phyloP scores from a whole-genome alignment of 805 yeast genomes.

The Huiozyma sinensis region DNA sequence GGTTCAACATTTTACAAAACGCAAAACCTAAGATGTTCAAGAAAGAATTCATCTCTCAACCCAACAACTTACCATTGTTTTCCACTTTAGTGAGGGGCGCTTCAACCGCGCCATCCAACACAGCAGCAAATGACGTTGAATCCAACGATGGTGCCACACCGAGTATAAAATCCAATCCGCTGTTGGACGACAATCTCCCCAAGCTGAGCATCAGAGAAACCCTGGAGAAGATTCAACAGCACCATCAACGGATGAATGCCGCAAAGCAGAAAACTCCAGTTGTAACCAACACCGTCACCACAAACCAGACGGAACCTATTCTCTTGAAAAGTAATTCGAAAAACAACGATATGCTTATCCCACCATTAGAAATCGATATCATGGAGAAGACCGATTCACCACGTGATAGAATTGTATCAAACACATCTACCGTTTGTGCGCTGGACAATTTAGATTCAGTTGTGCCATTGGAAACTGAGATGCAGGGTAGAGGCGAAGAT shows the following conservation, averaged over 20 bases:
- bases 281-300: not conserved
- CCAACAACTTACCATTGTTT: conserved; percentile 3
- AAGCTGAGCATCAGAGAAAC: conserved; percentile 13
- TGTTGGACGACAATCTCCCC: conserved; percentile 1
- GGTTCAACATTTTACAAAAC: conserved; percentile 9
- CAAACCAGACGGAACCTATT: not conserved
- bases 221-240: conserved; percentile 12
- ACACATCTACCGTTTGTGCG: conserved; percentile 3
- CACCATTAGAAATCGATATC: not conserved
- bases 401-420: conserved; percentile 4
- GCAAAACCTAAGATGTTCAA: conserved; percentile 21
- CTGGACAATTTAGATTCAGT: too few relatives aligned
- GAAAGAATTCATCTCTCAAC: conserved; percentile 16
- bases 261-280: not conserved
- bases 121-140: not conserved
- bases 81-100: not conserved
- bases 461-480: conserved; percentile 7
- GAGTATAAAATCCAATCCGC: not conserved
- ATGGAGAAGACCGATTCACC: not conserved
- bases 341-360: not conserved
- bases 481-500: not conserved
- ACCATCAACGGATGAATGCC: conserved; percentile 2
- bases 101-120: not conserved
- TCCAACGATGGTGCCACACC: conserved; percentile 2
- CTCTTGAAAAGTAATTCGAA: not conserved